Base-by-base conservation (phyloP, 176 grass and related monocot genomes). In the Triticum urartu region DNA sequence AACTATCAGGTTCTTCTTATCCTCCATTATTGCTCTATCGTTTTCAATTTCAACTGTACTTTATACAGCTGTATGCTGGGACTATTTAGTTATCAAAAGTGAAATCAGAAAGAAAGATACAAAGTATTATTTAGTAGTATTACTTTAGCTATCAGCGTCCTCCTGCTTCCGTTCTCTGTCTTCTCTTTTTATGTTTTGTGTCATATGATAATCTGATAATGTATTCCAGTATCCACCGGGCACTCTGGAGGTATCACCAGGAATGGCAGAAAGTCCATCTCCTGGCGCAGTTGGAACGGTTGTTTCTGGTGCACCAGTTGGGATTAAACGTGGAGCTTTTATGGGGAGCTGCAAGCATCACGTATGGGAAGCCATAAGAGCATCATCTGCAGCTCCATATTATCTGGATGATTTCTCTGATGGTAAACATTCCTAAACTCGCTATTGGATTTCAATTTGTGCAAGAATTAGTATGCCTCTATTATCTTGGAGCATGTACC, bases 371-470 rank as follows among this genome's bases (percentile, higher is more conserved):
- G 97, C 97, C 36, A 92, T 98, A 89, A 93, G 94, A 89, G 97
- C 97, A 77, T 98, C 97, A 17, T 98, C 97, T 91, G 97, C 97
- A 63, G 97, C 97, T 88, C 97, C 97, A 58, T 98, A 98, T 91
- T 98, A 98, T 91, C 84, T 98, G 79, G 97, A 98, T 86, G 97
- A 98, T 95, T 98, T 88, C 60, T 91, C 97, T 75, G 97, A 94
- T 87, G 97, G 97, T 95, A 94, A 88, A 50, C 75, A 80, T 84
- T 89, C 20, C 36, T 70, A 85, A 35, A 80, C 54, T 75, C 30
- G 45, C 18, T 26, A 42, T 3, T 79, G 20, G 7, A 11, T 28
- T 88, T 81, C 63, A 25, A 76, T 85, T 75, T 80, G 22, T 56
- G 79, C 12, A 75, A 79, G 30, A 5, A 50, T 42, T 9, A 79